Evolutionary conservation across 2,329 filamentous ascomycete species (phyloP), one percentile per base, ranked within the genome.

Genomic region (Claviceps monticola): DNA sequence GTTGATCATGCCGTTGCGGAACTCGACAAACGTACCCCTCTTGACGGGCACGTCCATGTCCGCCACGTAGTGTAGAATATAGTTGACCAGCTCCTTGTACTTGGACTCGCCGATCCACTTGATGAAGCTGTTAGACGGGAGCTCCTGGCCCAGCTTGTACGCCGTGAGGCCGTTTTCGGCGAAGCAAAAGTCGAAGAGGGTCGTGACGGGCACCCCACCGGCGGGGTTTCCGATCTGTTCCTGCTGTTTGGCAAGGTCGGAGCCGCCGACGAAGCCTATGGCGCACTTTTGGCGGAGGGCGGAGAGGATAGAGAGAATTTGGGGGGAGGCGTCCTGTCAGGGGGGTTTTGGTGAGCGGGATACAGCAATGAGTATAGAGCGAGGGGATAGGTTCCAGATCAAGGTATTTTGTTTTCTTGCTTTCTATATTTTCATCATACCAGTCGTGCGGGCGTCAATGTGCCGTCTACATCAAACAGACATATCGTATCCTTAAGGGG

Each of bases 181-280:
- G 74, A 98, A 98, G 79, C 86, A 93, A 74, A 88, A 98, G 75
- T 98, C 93, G 75, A 98, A 98, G 62, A 97, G 82, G 56, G 80
- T 75, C 50, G 83, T 89, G 55, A 97, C 91, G 59, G 84, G 76
- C 29, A 71, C 68, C 47, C 77, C 72, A 26, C 77, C 72, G 26
- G 78, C 67, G 4, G 80, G 66, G 51, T 62, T 77, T 66, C 89
- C 89, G 56, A 97, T 80, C 73, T 97, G 91, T 71, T 97, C 93
- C 71, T 97, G 88, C 72, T 97, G 93, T 75, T 98, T 97, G 66
- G 69, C 73, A 56, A 95, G 80, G 75, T 97, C 86, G 61, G 86
- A 93, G 66, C 93, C 93, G 63, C 93, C 93, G 55, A 97, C 90
- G 72, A 82, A 95, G 60, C 89, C 90, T 63, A 95, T 88, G 61